phyloP scores from a whole-genome alignment of 2,329 filamentous ascomycete genomes.

The Fusarium acutatum region DNA sequence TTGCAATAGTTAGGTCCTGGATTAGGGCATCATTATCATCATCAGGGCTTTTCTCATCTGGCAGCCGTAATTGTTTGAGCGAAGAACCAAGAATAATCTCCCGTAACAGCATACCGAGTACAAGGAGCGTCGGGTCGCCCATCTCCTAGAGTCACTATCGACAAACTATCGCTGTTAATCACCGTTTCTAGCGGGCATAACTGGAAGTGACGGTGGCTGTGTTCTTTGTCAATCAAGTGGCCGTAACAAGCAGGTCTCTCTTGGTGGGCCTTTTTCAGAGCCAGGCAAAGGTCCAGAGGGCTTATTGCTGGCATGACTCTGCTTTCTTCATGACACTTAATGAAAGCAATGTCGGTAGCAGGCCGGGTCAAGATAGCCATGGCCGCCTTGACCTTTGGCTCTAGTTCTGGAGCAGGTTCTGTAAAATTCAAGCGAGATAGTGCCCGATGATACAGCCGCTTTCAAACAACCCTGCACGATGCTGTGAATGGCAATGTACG shows the following conservation, averaged over 20 bases:
- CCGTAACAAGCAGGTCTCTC: not conserved
- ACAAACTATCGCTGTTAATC: not conserved
- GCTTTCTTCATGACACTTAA: not conserved
- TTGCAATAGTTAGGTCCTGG: not conserved
- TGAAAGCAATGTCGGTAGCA: fast-evolving
- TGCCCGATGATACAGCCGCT: fast-evolving
- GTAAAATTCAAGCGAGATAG: not conserved
- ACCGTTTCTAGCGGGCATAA: not conserved
- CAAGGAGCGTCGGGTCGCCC: not conserved
- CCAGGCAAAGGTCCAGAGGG: not conserved
- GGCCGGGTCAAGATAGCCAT: not conserved
- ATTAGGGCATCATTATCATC: not conserved
- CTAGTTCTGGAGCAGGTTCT: fast-evolving
- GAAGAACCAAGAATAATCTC: not conserved
- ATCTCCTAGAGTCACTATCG: not conserved
- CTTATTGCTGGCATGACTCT: not conserved
- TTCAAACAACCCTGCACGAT: not conserved
- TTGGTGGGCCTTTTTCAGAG: not conserved
- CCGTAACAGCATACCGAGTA: not conserved
- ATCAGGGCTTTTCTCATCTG: not conserved
- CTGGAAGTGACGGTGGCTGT: not conserved
- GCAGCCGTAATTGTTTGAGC: fast-evolving
- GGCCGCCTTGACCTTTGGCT: not conserved
- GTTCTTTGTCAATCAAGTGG: not conserved
- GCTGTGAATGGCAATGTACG: not conserved